Evolutionary conservation across 352 stramenopile species (phyloP), one percentile per base, ranked within the genome.

Genomic region (Globisporangium heterothallicum): DNA sequence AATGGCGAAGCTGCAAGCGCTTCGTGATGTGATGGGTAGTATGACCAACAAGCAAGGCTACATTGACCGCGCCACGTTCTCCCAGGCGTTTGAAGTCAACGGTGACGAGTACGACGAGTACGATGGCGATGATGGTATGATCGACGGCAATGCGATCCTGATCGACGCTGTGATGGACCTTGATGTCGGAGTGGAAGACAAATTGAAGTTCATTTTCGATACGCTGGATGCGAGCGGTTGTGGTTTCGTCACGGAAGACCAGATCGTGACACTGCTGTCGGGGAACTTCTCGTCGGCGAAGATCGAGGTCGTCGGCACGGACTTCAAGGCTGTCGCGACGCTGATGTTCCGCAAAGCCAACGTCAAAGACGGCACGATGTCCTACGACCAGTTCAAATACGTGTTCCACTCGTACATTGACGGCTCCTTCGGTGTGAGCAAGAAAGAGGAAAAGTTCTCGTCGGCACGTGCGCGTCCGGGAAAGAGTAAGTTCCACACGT

Each of bases 171-270:
- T 88, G 13, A 68, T 93, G 66, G 75, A 90, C 18, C 62, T 93
- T 12, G 66, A 91, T 42, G 76, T 93, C 3, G 73, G 61, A 38
- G 74, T 59, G 2, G 76, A 93, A 41, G 78, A 88, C 36, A 93
- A 91, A 46, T 66, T 93, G 34, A 74, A 63, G 24, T 91, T 91
- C 55, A 93, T 93, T 53, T 93, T 93, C 40, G 79, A 93, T 42
- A 89, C 79, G 29, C 64, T 93, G 6, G 82, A 93, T 53, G 61
- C 64, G 0, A 64, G 82, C 44, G 66, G 70, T 32, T 56, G 59
- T 6, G 76, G 76, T 14, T 72, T 59, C 44, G 72, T 93, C 42
- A 78, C 76, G 6, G 59, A 76, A 49, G 66, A 77, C 24, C 82
- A 91, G 56, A 67, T 91, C 36, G 68, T 78, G 22, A 56, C 76